Evolutionary conservation across 2,329 filamentous ascomycete species (phyloP), one percentile per base, ranked within the genome.

Genomic region (Metarhizium album): DNA sequence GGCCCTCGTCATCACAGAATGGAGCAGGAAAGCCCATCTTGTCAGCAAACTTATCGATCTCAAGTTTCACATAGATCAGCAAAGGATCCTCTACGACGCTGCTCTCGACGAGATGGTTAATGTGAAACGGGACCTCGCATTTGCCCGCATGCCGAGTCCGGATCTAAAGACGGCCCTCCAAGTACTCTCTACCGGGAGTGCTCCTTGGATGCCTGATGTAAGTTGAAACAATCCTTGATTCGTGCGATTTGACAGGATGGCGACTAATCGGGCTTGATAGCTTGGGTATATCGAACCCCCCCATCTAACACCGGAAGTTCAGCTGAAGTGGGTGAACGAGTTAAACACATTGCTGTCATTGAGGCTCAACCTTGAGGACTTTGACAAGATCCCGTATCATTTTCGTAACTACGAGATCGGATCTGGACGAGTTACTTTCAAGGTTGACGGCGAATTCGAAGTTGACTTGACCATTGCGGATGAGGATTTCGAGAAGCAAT

Each of bases 21-120:
- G 93, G 93, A 87, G 86, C 63, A 79, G 86, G 61, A 84, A 87
- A 64, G 82, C 85, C 33, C 76, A 82, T 38, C 82, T 86, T 58
- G 87, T 97, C 58, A 86, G 85, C 70, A 89, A 86, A 66, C 76
- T 97, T 54, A 94, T 97, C 57, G 90, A 97, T 62, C 71, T 98
- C 56, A 87, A 86, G 62, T 75, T 77, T 24, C 89, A 91, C 72
- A 74, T 94, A 54, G 76, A 82, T 52, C 69, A 73, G 52, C 78
- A 86, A 59, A 75, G 82, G 54, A 67, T 74, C 45, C 69, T 76
- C 40, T 90, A 84, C 59, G 74, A 79, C 52, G 64, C 68, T 8
- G 76, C 80, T 6, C 72, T 88, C 45, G 75, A 79, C 54, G 76
- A 78, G 50, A 74, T 91, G 59, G 79, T 83, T 48, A 76, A 85